Base-by-base conservation (phyloP, 2,329 filamentous ascomycete species). In the Karstenula rhodostoma region DNA sequence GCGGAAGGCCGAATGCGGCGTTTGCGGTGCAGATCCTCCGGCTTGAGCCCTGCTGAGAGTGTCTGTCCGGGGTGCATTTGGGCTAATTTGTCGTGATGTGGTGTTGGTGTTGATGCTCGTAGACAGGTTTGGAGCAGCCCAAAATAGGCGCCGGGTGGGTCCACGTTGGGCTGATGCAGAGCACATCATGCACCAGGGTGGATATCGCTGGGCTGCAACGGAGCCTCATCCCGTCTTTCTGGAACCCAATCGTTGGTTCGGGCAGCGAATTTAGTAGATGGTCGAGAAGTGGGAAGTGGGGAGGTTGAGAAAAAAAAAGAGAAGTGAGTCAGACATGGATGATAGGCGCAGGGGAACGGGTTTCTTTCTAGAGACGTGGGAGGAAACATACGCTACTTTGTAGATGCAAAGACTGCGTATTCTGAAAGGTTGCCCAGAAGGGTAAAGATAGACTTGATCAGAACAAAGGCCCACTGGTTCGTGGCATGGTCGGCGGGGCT, bases 111-210 rank as follows among this genome's bases (percentile, higher is more conserved):
- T 44, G 59, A 46, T 17, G 53, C 19, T 22, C 40, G 47, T 29
- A 44, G 42, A 25, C n/a, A 17, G 44, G 23, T 47, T 13, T n/a
- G 40, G 53, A 6, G 53, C 17, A 7, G 60, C 53, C 56, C 43
- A 25, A 53, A 52, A 61, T 62, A 62, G 43, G 56, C 60, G 60
- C 60, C 35, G 25, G 37, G 60, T 62, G 60, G 60, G 53, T 56
- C 56, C 23, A 23, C 25, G 52, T 61, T 62, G 56, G 56, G 60
- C 56, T 59, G 56, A 50, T 52, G 59, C 59, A 52, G n/a, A 40
- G 56, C 52, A 56, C 56, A 57, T 57, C 50, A 43, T 35, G 59
- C 56, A 47, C 47, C 25, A 50, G 29, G 27, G 59, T 62, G 60
- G 60, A 59, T 57, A 44, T 56, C 44, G 51, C 60, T 59, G 60